A percentile compares a stretch with the other conserved stretches of the same genome.
These are phyloP conservation scores for Arthromyces matolae DNA, from an alignment of 768 basidiomycete species.

Conservation along the genomic window DNA sequence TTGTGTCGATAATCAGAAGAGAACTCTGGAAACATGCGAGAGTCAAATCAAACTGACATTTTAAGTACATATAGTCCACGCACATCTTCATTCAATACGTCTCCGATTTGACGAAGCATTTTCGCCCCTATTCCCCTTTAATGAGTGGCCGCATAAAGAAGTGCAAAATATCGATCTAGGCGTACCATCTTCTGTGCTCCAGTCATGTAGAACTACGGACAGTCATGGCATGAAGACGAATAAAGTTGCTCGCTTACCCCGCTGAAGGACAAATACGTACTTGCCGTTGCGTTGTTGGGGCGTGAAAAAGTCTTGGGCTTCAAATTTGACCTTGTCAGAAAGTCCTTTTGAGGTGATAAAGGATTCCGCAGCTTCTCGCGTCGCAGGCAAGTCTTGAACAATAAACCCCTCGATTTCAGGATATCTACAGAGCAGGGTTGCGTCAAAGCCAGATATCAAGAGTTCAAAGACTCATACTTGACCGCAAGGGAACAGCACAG, in stretches of 20 bases:
- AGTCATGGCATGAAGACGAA: no score
- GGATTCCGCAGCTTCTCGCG: conserved; percentile 29
- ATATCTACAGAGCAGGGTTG: conserved; percentile 22
- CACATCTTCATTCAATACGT: conserved; percentile 33
- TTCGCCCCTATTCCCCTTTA: conserved; percentile 25
- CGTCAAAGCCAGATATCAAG: background rate
- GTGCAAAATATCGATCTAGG: background rate
- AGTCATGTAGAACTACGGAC: conserved; percentile 33
- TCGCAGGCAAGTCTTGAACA: conserved; percentile 36
- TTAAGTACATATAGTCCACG: background rate
- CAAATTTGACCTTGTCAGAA: conserved; percentile 30
- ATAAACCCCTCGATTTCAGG: conserved; percentile 35
- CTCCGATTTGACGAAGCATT: conserved; percentile 32
- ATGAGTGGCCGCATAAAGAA: background rate
- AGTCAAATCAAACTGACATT: background rate
- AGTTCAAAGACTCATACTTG: conserved; percentile 21
- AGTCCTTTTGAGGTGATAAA: conserved; percentile 31
- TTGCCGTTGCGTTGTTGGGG: conserved; percentile 38
- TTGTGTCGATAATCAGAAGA: conserved; percentile 34
- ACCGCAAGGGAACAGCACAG: conserved; percentile 34
- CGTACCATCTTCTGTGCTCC: conserved; percentile 32
- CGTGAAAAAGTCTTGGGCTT: conserved; percentile 37
- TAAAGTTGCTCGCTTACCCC: conserved; percentile 20
- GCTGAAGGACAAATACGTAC: conserved; percentile 36
- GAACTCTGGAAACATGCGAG: conserved; percentile 22